Evolutionary conservation across 2,329 filamentous ascomycete species (phyloP).

Genomic region (Beauveria varroae): DNA sequence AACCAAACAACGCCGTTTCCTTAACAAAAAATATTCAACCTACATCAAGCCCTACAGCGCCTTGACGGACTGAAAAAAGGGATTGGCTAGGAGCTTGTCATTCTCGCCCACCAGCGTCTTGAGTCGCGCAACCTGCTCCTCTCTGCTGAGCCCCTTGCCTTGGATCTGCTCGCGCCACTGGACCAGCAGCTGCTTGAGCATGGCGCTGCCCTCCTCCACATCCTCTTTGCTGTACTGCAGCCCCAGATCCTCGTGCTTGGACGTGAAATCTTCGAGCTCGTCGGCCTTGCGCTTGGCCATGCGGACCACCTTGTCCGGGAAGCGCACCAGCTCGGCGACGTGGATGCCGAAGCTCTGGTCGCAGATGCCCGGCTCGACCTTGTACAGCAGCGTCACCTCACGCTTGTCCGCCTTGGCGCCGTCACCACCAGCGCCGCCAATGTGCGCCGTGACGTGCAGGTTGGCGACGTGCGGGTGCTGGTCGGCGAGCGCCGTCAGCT

Average conservation of each 20-base stretch:
- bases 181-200: conserved; percentile 76
- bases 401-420: conserved; percentile 46
- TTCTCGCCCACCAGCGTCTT: conserved; percentile 71
- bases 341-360: conserved; percentile 98
- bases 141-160: conserved; percentile 49
- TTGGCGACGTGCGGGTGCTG: conserved; percentile 84
- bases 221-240: conserved; percentile 70
- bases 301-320: conserved; percentile 92
- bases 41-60: conserved; percentile 30
- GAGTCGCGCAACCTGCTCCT: conserved; percentile 72
- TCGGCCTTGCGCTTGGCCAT: conserved; percentile 99
- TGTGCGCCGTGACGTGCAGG: conserved; percentile 92
- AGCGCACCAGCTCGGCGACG: conserved; percentile 91
- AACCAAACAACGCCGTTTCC: not conserved
- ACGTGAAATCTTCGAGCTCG: conserved; percentile 91
- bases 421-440: conserved; percentile 46
- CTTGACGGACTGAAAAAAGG: conserved; percentile 63
- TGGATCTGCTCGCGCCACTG: conserved; percentile 77
- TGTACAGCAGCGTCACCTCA: conserved; percentile 93
- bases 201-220: conserved; percentile 76
- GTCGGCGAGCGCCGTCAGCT: conserved; percentile 84
- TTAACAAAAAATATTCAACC: not conserved
- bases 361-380: conserved; percentile 90
- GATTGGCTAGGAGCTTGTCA: conserved; percentile 53
- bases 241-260: conserved; percentile 58